Conservation (phyloP, 805 yeast species). For the Sugiyamaella valdiviana region DNA sequence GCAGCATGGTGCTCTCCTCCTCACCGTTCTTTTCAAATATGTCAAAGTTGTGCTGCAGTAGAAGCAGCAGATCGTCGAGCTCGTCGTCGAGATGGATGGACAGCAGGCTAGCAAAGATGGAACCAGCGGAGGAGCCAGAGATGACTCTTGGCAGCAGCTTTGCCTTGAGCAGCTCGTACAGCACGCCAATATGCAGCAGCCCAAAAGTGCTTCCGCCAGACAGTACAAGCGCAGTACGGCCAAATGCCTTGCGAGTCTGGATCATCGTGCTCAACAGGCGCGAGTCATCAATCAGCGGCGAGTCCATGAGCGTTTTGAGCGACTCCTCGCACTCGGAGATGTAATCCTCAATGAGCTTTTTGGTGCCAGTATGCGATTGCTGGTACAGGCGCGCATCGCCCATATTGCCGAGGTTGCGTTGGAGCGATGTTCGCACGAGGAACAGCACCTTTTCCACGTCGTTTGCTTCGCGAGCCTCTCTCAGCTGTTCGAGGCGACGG, state of each 20-base stretch:
- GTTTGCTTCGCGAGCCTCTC: conserved; percentile 47
- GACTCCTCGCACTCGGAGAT: conserved; percentile 66
- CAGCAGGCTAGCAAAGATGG: conserved; percentile 83
- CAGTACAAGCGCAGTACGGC: conserved; percentile 88
- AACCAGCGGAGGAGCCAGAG: conserved; percentile 95
- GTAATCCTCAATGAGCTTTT: conserved; percentile 74
- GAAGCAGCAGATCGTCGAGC: conserved; percentile 43
- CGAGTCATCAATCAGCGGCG: conserved; percentile 47
- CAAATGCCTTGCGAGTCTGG: conserved; percentile 86
- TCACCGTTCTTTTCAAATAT: conserved; percentile 53
- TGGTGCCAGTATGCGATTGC: conserved; percentile 81
- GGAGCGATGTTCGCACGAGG: conserved; percentile 77
- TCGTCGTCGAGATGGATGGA: conserved; percentile 78
- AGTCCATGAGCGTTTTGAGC: conserved; percentile 30
- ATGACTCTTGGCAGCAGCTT: conserved; percentile 78
- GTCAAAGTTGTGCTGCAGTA: conserved; percentile 43
- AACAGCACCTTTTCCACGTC: conserved; percentile 62
- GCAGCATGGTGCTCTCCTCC: conserved; percentile 46
- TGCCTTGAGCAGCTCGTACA: conserved; percentile 68
- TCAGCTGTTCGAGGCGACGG: conserved; percentile 48
- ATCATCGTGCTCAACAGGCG: conserved; percentile 71
- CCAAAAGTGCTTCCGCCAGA: conserved; percentile 98
- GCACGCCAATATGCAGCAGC: conserved; percentile 83
- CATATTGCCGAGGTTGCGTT: conserved; percentile 78
- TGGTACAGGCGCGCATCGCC: conserved; percentile 73